Base-by-base conservation (phyloP, 1,139 yeast species). In the Candida glucosophila region DNA sequence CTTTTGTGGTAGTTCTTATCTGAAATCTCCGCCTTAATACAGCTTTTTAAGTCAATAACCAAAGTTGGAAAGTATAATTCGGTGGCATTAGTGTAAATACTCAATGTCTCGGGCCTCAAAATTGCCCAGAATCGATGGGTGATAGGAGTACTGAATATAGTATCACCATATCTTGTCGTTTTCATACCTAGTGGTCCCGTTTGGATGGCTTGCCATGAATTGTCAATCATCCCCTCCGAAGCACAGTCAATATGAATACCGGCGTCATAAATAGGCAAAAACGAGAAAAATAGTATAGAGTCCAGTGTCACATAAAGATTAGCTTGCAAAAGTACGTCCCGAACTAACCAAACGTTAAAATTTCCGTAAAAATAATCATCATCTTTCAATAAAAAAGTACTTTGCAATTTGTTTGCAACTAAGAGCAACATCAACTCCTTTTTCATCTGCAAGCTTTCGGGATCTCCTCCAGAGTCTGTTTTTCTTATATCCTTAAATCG, bases 281-380 rank as follows among this genome's bases (percentile, higher is more conserved):
- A 78, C 0, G 96, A 92, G 54, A 80, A 79, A 47, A 83, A 88
- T 24, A 85, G 55, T 6, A 88, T 50, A 35, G 73, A 70, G 9
- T 67, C 58, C 23, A 60, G 52, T 2, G 96, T 86, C 19, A 88
- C 52, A 41, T 81, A 81, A 10, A 85, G 49, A 40, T 81, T 88
- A 2, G 97, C 97, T 47, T 86, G 96, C 16, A 86, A 54, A 19
- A 88, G 55, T 1, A 88, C 92, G 41, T 83, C 94, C 34, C 77
- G 71, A 29, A 85, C 61, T 21, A 88, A 55, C 95, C 95, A 88
- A 17, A 86, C 74, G 5, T 79, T 68, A 41, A 65, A 80, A 35
- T 77, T 76, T 9, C 67, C 67, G 21, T 66, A 44, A 33, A 77
- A 65, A 15, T 50, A 47, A 35, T 77, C 86, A 22, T 64, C 63